A percentile compares a stretch with the other conserved stretches of the same genome.
Evolutionary conservation across 768 basidiomycete genomes (phyloP).

Genomic region (Scleroderma bovista): DNA sequence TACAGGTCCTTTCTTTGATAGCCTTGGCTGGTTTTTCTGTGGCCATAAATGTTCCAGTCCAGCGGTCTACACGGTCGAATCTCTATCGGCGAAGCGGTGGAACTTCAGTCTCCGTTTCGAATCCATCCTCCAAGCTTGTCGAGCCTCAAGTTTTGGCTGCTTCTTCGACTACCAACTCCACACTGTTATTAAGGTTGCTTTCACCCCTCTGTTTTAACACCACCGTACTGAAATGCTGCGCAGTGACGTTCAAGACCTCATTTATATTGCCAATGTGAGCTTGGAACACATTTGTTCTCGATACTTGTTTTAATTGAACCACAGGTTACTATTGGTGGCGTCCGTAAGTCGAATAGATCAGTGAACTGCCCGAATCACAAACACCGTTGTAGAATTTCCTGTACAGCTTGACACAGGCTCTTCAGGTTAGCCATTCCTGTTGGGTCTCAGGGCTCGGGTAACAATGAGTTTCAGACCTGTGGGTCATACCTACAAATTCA

Average conservation of each 20-base stretch:
- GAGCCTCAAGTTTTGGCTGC: conserved; percentile 24
- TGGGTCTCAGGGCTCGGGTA: background rate
- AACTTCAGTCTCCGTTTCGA: conserved; percentile 10
- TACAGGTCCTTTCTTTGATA: conserved; percentile 33
- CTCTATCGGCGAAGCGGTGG: conserved; percentile 36
- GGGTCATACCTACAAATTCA: conserved; percentile 47
- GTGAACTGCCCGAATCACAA: conserved; percentile 6
- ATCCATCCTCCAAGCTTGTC: conserved; percentile 4
- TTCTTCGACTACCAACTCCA: conserved; percentile 11
- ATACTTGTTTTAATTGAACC: background rate
- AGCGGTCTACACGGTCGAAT: conserved; percentile 34
- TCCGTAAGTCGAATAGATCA: conserved; percentile 36
- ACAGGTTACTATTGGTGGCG: conserved; percentile 64
- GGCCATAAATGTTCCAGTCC: conserved; percentile 45
- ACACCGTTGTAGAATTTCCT: conserved; percentile 45
- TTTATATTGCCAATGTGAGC: conserved; percentile 75
- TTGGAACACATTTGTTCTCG: background rate
- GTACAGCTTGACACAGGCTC: conserved; percentile 86
- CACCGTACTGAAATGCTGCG: conserved; percentile 6
- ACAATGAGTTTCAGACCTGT: conserved; percentile 54
- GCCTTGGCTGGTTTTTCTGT: conserved; percentile 35
- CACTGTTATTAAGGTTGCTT: conserved; percentile 21
- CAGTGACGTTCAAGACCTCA: conserved; percentile 70
- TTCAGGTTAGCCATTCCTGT: conserved; percentile 15
- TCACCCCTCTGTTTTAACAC: background rate